Conservation (phyloP, 73 alveolate genomes). For the Urostyla sp. region DNA sequence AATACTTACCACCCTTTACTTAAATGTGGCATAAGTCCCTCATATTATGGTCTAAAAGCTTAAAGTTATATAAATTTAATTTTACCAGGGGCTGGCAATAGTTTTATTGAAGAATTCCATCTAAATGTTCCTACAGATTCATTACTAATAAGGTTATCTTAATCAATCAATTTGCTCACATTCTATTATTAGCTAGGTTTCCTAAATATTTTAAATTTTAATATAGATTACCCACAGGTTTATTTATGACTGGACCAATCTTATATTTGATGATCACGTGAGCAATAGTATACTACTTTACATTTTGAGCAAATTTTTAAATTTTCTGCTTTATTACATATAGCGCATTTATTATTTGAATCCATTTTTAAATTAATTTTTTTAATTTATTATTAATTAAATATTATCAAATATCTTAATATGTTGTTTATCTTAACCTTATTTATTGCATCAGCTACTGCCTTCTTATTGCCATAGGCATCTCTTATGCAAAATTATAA, state of each 20-base stretch:
- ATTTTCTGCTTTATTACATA: conserved; percentile 6
- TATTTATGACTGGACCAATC: conserved; percentile 41
- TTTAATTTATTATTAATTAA: too few species aligned
- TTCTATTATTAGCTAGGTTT: neutral
- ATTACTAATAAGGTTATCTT: conserved; percentile 37
- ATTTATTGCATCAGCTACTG: too few species aligned
- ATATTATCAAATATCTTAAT: too few species aligned
- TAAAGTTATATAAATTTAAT: neutral
- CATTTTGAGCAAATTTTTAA: conserved; percentile 10
- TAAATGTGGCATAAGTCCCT: conserved; percentile 8
- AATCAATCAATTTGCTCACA: conserved; percentile 4
- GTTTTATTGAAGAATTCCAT: conserved; percentile 48
- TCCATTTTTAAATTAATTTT: neutral
- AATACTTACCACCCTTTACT: conserved; percentile 50
- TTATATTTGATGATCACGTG: conserved; percentile 20
- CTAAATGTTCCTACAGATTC: conserved; percentile 66
- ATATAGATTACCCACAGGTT: neutral
- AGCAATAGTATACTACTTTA: conserved; percentile 25
- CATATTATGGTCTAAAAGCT: conserved; percentile 38
- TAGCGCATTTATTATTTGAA: neutral
- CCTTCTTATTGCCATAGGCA: too few species aligned
- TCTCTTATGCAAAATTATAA: too few species aligned
- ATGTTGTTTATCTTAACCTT: too few species aligned
- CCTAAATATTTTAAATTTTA: too few species aligned
- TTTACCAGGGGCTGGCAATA: conserved; percentile 38